Evolutionary conservation across 768 basidiomycete genomes (phyloP).

Genomic region (Phanerochaete sordida): DNA sequence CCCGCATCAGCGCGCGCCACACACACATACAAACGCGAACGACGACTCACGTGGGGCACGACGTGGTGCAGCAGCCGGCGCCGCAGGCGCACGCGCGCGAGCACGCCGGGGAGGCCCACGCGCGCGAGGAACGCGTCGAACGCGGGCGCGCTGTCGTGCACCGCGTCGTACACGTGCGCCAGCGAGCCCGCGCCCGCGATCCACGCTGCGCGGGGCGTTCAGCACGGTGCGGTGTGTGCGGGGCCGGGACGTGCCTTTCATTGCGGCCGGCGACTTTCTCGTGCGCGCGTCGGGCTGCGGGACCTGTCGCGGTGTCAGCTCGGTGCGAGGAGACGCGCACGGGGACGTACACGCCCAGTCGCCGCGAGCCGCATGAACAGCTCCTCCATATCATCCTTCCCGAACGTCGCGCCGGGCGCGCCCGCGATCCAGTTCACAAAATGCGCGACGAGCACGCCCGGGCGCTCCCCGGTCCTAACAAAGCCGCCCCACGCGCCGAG

Average conservation of each 20-base stretch:
- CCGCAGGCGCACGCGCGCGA: slow-evolving; percentile 12
- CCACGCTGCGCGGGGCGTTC: background rate
- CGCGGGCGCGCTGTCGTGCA: slow-evolving; percentile 35
- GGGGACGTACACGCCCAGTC: slow-evolving; percentile 15
- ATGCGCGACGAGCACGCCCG: slow-evolving; percentile 38
- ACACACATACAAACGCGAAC: background rate
- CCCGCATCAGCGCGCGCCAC: background rate
- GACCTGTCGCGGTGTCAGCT: too few species aligned
- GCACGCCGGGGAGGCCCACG: slow-evolving; percentile 21
- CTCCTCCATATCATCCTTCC: background rate
- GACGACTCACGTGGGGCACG: slow-evolving; percentile 36
- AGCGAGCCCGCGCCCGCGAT: background rate
- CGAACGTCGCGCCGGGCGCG: slow-evolving; percentile 6
- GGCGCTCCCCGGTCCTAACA: slow-evolving; percentile 26
- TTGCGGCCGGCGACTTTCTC: too few species aligned
- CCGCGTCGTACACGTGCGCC: background rate
- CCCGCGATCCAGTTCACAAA: slow-evolving; percentile 45
- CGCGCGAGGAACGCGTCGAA: slow-evolving; percentile 33
- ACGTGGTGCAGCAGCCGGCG: slow-evolving; percentile 29
- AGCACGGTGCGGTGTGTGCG: too few species aligned
- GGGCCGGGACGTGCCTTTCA: too few species aligned
- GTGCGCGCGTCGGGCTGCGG: too few species aligned
- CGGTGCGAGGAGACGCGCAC: too few species aligned
- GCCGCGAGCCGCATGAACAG: slow-evolving; percentile 14
- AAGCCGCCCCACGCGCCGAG: slow-evolving; percentile 36